Evolutionary conservation across 768 basidiomycete species (phyloP), one percentile per base, ranked within the genome.

Genomic region (Lactarius vividus): DNA sequence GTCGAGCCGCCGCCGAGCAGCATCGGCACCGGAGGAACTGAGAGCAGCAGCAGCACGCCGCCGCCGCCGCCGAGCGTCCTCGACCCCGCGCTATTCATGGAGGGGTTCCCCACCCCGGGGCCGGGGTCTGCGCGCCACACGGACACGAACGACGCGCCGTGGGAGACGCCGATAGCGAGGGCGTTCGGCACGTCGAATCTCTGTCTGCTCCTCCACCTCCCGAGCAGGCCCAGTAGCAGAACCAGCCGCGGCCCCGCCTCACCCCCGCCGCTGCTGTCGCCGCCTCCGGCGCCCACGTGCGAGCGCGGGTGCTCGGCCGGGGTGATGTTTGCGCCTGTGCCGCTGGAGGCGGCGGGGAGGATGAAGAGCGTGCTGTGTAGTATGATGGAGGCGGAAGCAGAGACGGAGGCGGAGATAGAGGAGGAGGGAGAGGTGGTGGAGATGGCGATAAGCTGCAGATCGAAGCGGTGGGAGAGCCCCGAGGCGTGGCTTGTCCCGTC

Each of bases 401-500:
- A 20, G n/a, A 15, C 8, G 28, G n/a, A 37, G 28, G 4, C 11
- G 11, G 62, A 57, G 6, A n/a, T 18, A 29, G 39, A 33, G 31
- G 46, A n/a, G n/a, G n/a, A n/a, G 18, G 42, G 18, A 4, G 6
- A 13, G 42, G 31, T 33, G n/a, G 9, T 13, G 4, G 33, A 23
- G 31, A 37, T 53, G 26, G 16, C 10, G 42, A 31, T 4, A 23
- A 31, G 3, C 40, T 20, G 46, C 6, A 0, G 59, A 35, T 15
- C 5, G 35, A 26, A 31, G 29, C 15, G 54, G 5, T 66, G 65
- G 66, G 62, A 63, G 20, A 63, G 61, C 3, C 66, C 57, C 49
- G 66, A 67, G 35, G 66, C 61, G n/a, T 67, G 66, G 66, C 66
- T 67, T 42, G 61, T 67, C 52, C 61, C 52, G 18, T 67, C 66